These are phyloP conservation scores for Cladosporium sphaerospermum DNA, from an alignment of 2,329 filamentous ascomycete genomes.

Conservation along the genomic window DNA sequence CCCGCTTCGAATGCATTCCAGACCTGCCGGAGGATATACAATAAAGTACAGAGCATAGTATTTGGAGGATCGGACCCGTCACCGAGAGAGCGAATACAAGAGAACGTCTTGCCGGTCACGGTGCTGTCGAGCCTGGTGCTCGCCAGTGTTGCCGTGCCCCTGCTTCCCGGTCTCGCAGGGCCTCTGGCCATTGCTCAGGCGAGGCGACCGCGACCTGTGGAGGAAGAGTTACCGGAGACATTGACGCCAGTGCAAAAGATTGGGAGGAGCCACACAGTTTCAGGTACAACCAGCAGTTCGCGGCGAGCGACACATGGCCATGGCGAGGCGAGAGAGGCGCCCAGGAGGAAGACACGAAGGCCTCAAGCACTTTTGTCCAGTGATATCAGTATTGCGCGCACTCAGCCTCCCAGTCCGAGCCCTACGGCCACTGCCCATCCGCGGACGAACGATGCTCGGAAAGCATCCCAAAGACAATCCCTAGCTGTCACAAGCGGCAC, in stretches of 20 bases:
- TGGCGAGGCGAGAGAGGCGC: constrained; percentile 21
- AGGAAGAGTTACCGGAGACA: constrained; percentile 47
- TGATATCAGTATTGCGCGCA: constrained; percentile 8
- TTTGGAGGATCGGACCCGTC: constrained; percentile 68
- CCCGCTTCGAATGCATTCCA: constrained; percentile 73
- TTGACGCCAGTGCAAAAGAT: constrained; percentile 49
- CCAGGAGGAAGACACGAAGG: constrained; percentile 30
- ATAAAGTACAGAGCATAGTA: constrained; percentile 82
- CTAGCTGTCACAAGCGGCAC: constrained; percentile 25
- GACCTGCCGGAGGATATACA: constrained; percentile 77
- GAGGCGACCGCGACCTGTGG: constrained; percentile 61
- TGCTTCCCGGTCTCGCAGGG: constrained; percentile 70
- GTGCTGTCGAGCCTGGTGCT: constrained; percentile 75
- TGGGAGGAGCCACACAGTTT: constrained; percentile 64
- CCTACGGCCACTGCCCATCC: not conserved
- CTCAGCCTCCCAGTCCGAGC: constrained; percentile 12
- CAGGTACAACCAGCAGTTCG: constrained; percentile 35
- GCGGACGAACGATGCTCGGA: not conserved
- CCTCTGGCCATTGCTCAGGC: constrained; percentile 77
- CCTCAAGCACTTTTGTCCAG: constrained; percentile 19
- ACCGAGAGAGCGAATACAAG: constrained; percentile 68
- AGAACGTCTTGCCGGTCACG: constrained; percentile 74
- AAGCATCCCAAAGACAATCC: constrained; percentile 33
- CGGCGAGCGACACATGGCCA: constrained; percentile 37
- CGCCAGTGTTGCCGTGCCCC: constrained; percentile 67